phyloP scores from a whole-genome alignment of 805 yeast species.

The Saturnispora silvae region DNA sequence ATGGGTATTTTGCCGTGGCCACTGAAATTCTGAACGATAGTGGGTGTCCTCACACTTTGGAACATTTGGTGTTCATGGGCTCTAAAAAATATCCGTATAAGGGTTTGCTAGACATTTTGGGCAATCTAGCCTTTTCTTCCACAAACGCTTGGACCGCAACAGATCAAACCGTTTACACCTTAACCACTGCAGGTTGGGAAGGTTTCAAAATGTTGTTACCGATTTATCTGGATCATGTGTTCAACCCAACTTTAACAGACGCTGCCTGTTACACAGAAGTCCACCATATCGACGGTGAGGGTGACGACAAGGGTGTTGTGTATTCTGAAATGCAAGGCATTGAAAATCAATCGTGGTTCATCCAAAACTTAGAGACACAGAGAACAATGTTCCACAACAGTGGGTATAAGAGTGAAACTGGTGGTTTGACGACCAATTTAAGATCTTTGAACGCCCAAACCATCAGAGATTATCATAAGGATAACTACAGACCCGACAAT shows the following conservation, averaged over 20 bases:
- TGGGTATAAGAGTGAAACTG: conserved; percentile 90
- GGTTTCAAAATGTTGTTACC: conserved; percentile 82
- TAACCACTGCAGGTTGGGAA: conserved; percentile 92
- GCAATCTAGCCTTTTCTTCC: conserved; percentile 70
- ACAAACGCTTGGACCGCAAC: conserved; percentile 98
- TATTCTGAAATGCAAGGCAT: conserved; percentile 95
- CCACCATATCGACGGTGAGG: conserved; percentile 84
- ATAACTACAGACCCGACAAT: conserved; percentile 72
- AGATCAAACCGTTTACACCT: conserved; percentile 89
- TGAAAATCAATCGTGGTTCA: conserved; percentile 67
- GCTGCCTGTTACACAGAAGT: conserved; percentile 91
- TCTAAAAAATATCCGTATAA: conserved; percentile 81
- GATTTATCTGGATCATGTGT: conserved; percentile 77
- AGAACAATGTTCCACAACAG: conserved; percentile 47
- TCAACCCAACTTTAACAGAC: conserved; percentile 78
- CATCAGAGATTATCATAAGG: conserved; percentile 64
- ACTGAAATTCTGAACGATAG: conserved; percentile 81
- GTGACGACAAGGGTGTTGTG: conserved; percentile 91
- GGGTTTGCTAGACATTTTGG: conserved; percentile 79
- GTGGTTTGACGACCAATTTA: conserved; percentile 74
- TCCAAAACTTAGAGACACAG: conserved; percentile 49
- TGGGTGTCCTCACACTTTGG: conserved; percentile 93
- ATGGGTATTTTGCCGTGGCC: conserved; percentile 93
- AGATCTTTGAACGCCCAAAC: conserved; percentile 62
- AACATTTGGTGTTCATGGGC: conserved; percentile 92